phyloP scores from a whole-genome alignment of 805 yeast species.

The Candida parachauliodes region DNA sequence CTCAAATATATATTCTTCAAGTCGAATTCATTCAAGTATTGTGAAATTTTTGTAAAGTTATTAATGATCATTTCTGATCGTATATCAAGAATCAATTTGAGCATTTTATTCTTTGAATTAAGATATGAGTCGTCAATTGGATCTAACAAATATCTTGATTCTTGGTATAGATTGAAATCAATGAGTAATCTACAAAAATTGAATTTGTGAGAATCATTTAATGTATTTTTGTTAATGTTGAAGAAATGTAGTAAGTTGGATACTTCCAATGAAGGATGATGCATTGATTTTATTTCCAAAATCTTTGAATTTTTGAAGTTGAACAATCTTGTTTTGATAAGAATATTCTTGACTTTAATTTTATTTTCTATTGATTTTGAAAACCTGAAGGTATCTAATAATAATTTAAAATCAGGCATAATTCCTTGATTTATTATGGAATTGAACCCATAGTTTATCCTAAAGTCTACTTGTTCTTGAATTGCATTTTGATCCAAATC shows the following conservation, averaged over 20 bases:
- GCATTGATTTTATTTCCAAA: slow-evolving; percentile 12
- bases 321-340: slow-evolving; percentile 14
- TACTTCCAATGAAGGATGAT: slow-evolving; percentile 19
- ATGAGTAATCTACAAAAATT: slow-evolving; percentile 26
- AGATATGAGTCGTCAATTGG: slow-evolving; percentile 21
- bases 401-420: slow-evolving; percentile 29
- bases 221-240: slow-evolving; percentile 9
- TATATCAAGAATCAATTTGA: slow-evolving; percentile 22
- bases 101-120: slow-evolving; percentile 23
- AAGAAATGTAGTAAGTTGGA: slow-evolving; percentile 15
- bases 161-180: slow-evolving; percentile 22
- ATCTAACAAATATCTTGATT: slow-evolving; percentile 21
- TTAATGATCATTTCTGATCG: slow-evolving; percentile 19
- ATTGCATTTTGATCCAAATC: background rate
- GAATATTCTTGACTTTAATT: slow-evolving; percentile 21
- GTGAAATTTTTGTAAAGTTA: slow-evolving; percentile 17
- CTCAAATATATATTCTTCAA: slow-evolving; percentile 14
- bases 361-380: slow-evolving; percentile 21
- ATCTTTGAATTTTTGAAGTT: slow-evolving; percentile 9
- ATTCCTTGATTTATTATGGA: slow-evolving; percentile 30
- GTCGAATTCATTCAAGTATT: slow-evolving; percentile 26
- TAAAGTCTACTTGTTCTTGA: slow-evolving; percentile 22
- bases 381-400: slow-evolving; percentile 28
- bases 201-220: slow-evolving; percentile 27
- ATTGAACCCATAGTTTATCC: slow-evolving; percentile 29